Evolutionary conservation across 2,329 filamentous ascomycete species (phyloP).

Genomic region (Diaporthe vaccinii): DNA sequence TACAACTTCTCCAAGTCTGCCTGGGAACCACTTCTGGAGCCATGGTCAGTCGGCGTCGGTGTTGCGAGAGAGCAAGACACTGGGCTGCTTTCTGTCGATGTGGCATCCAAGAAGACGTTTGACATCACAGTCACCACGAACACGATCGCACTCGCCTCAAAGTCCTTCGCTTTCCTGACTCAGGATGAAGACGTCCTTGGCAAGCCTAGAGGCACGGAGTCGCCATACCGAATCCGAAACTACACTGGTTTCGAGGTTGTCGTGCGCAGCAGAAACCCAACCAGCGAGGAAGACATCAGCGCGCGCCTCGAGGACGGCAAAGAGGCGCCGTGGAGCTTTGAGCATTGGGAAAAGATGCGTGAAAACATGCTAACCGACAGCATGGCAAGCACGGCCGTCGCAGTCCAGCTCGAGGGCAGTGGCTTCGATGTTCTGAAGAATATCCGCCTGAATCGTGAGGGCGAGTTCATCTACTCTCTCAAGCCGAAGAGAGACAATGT

Average conservation of each 20-base stretch:
- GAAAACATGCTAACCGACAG: constrained; percentile 91
- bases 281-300: constrained; percentile 77
- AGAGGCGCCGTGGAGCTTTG: constrained; percentile 95
- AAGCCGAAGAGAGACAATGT: constrained; percentile 88
- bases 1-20: constrained; percentile 99
- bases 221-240: constrained; percentile 93
- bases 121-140: constrained; percentile 94
- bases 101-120: constrained; percentile 90
- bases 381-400: constrained; percentile 79
- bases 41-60: constrained; percentile 95
- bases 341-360: constrained; percentile 96
- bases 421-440: constrained; percentile 93
- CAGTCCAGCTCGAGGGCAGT: constrained; percentile 89
- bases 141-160: constrained; percentile 92
- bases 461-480: constrained; percentile 89
- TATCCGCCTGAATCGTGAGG: constrained; percentile 93
- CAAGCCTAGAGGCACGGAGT: constrained; percentile 91
- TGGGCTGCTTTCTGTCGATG: constrained; percentile 83
- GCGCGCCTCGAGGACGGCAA: constrained; percentile 88
- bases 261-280: constrained; percentile 81
- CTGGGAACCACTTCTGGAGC: constrained; percentile 96
- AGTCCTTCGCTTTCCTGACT: constrained; percentile 91
- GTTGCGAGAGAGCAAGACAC: constrained; percentile 83
- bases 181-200: constrained; percentile 92
- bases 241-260: constrained; percentile 94